A percentile compares a stretch with the other conserved stretches of the same genome.
Evolutionary conservation across 495 filamentous ascomycete species (phyloP).

Genomic region (Penicillium argentinense): DNA sequence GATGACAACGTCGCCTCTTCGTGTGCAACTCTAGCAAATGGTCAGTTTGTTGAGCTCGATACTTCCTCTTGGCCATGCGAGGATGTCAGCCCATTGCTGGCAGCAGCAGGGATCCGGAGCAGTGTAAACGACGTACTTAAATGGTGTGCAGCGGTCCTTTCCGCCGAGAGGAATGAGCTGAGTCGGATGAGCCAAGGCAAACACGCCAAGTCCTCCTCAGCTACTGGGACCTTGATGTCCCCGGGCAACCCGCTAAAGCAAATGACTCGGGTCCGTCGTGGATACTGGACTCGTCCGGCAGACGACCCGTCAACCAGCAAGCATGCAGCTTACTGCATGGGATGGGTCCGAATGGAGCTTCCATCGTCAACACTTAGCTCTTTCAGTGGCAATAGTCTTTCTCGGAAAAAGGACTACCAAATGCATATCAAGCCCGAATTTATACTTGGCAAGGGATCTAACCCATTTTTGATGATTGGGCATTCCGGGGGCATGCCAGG

Average conservation of each 20-base stretch:
- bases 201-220: not conserved
- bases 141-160: constrained; percentile 16
- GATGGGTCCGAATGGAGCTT: constrained; percentile 14
- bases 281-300: constrained; percentile 15
- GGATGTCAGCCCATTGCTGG: constrained; percentile 6
- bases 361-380: constrained; percentile 15
- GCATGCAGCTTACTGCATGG: constrained; percentile 13
- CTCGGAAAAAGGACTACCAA: constrained; percentile 3
- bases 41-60: not conserved
- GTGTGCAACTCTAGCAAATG: constrained; percentile 3
- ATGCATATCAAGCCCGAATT: constrained; percentile 2
- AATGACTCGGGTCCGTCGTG: constrained; percentile 14
- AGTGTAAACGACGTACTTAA: constrained; percentile 19
- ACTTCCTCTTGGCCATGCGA: constrained; percentile 12
- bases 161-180: constrained; percentile 8
- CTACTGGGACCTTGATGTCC: not conserved
- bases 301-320: constrained; percentile 15
- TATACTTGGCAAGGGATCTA: constrained; percentile 12
- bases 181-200: not conserved
- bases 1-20: constrained; percentile 14
- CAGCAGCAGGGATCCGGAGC: constrained; percentile 16
- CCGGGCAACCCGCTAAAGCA: constrained; percentile 17
- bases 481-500: constrained; percentile 13
- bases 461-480: constrained; percentile 7
- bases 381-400: constrained; percentile 5